Evolutionary conservation across 2,329 filamentous ascomycete genomes (phyloP), one percentile per base, ranked within the genome.

Genomic region (Fusarium praegraminearum): DNA sequence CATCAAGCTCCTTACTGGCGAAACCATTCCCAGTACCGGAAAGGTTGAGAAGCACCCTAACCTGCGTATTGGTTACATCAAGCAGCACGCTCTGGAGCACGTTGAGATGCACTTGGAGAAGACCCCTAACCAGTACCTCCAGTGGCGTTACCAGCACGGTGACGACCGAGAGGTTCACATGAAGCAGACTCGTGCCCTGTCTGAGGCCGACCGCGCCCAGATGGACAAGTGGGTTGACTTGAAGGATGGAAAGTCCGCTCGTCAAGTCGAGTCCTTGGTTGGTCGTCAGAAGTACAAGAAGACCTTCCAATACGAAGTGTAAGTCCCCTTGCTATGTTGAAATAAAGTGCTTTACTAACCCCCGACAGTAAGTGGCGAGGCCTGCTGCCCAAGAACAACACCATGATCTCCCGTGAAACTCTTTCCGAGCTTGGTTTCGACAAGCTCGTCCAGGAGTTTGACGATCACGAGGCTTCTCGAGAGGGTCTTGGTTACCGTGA

Each of bases 61-160:
- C 80, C 83, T 99, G 77, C 94, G 96, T 86, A 98, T 99, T 76
- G 96, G 96, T 57, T 99, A 99, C 85, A 98, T 99, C 85, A 98
- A 98, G 85, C 96, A 99, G 84, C 96, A 99, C 81, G 96, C 96
- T 45, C 87, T 99, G 15, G 96, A 99, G 85, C 96, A 99, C 88
- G 96, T 99, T 13, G 95, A 99, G 83, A 97, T 98, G 95, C 96
- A 99, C 78, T 85, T 98, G 74, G 96, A 99, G 82, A 99, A 99
- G 89, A 99, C 96, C 0, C 96, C 96, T 41, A 98, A 97, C 80
- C 96, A 99, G 82, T 99, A 99, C 78, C 87, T 99, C 35, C 96
- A 98, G 82, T 99, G 96, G 96, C 93, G 96, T 76, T 99, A 98
- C 78, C 93, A 93, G 76, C 93, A 98, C 77, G 96, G 96, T 77